A percentile compares a stretch with the other conserved stretches of the same genome.
Conservation (phyloP, 371 early-diverging fungal species). For the Dipsacomyces acuminosporus region DNA sequence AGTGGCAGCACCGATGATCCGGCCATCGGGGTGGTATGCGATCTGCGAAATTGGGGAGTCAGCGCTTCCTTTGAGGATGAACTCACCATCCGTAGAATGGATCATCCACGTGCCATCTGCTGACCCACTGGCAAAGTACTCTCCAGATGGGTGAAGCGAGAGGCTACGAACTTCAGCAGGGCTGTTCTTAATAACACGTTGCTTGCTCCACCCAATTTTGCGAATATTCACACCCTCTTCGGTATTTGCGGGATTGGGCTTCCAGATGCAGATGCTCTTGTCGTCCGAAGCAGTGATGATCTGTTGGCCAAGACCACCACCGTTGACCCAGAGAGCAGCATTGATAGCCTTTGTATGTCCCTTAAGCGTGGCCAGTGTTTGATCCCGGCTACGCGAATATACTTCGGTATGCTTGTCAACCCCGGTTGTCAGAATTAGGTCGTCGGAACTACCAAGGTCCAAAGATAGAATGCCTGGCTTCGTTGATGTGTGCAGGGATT, state of each 20-base stretch:
- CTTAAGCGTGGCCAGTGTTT: constrained; percentile 65
- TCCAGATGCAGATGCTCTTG: constrained; percentile 77
- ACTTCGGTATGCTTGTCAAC: constrained; percentile 73
- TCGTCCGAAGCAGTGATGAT: constrained; percentile 76
- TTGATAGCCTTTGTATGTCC: constrained; percentile 79
- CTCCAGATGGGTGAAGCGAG: constrained; percentile 69
- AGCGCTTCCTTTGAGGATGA: constrained; percentile 52
- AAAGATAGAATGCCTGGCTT: constrained; percentile 73
- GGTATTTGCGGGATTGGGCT: constrained; percentile 36
- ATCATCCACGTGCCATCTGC: constrained; percentile 78
- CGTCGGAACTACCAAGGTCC: constrained; percentile 58
- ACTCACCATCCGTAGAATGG: constrained; percentile 64
- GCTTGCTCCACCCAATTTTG: constrained; percentile 51
- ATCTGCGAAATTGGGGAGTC: constrained; percentile 51
- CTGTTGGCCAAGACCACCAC: constrained; percentile 49
- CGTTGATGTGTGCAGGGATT: constrained; percentile 70
- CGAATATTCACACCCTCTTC: constrained; percentile 41
- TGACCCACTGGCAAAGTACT: constrained; percentile 72
- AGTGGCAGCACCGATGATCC: constrained; percentile 79
- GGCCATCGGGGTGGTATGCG: constrained; percentile 90
- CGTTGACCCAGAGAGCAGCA: constrained; percentile 59
- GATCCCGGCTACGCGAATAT: constrained; percentile 59
- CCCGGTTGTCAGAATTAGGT: constrained; percentile 73
- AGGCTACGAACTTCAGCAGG: constrained; percentile 66
- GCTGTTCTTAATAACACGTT: constrained; percentile 61